Evolutionary conservation across 1,284 basidiomycete species (phyloP), one percentile per base, ranked within the genome.

Genomic region (Sparassis latifolia): DNA sequence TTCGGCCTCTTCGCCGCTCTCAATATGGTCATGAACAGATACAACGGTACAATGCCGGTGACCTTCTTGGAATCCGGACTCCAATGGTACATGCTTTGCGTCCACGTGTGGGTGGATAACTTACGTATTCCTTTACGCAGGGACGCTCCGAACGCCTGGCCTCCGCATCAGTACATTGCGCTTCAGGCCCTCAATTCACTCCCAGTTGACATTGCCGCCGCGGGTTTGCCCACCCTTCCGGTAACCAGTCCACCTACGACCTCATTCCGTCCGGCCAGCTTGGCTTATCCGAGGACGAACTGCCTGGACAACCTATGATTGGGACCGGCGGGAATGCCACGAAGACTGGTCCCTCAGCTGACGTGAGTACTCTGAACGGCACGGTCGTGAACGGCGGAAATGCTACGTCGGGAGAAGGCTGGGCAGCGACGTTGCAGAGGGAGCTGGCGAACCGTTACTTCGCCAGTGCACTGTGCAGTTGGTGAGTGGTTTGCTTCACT

Each of bases 391-490:
- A 89, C 60, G 87, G 88, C 12, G 88, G 89, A 9, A 86, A 82
- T 55, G 73, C 77, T 1, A 78, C 76, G 0, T 58, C 63, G 37
- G 75, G 80, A 44, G 85, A 89, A 59, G 81, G 79, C 4, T 92
- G 90, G 90, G 73, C 71, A 2, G 69, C 73, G 31, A 69, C 75
- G 3, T 71, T 96, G 20, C 75, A 75, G 58, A 76, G 87, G 46
- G 82, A 91, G 65, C 66, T 92, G 51, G 87, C 85, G 10, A 91
- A 92, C 61, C 78, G 92, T 31, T 96, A 93, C 66, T 74, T 92
- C 58, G 74, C 85, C 38, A 87, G 89, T 50, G 82, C 82, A 1
- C 78, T 96, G 56, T 96, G 94, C 67, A 91, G 89, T 56, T 97
- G 94, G 93, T 87, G 56, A 62, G 80, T 71, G 3, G 38, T 12